phyloP scores from a whole-genome alignment of 129 eudicot genomes.

The Tagetes patula region DNA sequence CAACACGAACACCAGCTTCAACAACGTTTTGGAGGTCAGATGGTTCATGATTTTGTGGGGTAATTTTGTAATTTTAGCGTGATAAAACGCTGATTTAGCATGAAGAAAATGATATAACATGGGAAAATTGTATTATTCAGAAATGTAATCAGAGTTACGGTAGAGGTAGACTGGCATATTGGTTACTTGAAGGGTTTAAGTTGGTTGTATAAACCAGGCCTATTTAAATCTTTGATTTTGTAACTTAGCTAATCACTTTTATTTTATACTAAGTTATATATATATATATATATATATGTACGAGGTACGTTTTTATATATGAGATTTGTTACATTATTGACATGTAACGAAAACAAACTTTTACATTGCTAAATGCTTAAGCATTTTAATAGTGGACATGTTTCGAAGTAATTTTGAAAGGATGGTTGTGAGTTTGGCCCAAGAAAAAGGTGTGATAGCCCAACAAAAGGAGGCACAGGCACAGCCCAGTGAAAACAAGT shows the following conservation, averaged over 20 bases:
- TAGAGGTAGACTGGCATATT: slow-evolving; percentile 34
- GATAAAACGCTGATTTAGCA: slow-evolving; percentile 15
- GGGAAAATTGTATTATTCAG: slow-evolving; percentile 29
- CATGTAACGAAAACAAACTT: no score
- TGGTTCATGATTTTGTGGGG: slow-evolving; percentile 78
- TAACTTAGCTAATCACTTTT: slow-evolving; percentile 25
- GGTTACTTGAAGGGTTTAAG: slow-evolving; percentile 17
- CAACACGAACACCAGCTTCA: slow-evolving; percentile 53
- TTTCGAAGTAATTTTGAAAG: not conserved
- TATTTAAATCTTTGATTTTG: slow-evolving; percentile 24
- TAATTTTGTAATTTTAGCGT: slow-evolving; percentile 32
- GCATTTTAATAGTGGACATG: no score
- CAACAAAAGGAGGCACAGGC: not conserved
- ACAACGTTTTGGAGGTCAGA: slow-evolving; percentile 70
- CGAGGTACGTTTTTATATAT: not conserved
- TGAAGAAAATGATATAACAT: slow-evolving; percentile 26
- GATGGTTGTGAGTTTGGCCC: not conserved
- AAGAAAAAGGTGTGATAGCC: not conserved
- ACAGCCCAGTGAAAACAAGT: not conserved
- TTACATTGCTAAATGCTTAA: no score
- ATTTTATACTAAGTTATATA: slow-evolving; percentile 27
- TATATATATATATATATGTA: slow-evolving; percentile 1
- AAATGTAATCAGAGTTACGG: slow-evolving; percentile 26
- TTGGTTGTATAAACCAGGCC: slow-evolving; percentile 27
- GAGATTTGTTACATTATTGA: not conserved